These are phyloP conservation scores for Boletus tomentosulus DNA, from an alignment of 768 basidiomycete genomes.

Conservation along the genomic window DNA sequence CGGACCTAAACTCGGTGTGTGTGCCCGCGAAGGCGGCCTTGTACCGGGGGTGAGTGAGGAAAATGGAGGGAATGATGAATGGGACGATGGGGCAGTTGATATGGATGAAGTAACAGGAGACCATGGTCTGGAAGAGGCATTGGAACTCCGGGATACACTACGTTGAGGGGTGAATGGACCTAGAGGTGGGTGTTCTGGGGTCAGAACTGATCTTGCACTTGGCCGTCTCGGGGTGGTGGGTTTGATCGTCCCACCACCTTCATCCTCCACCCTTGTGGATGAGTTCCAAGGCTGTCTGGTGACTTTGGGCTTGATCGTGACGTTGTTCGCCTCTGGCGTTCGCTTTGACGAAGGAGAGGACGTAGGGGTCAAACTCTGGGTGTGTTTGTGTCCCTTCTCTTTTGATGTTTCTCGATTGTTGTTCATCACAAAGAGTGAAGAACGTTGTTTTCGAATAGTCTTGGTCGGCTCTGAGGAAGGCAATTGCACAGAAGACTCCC, in stretches of 20 bases:
- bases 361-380: constrained; percentile 67
- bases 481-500: constrained; percentile 36
- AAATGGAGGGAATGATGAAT: constrained; percentile 35
- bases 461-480: constrained; percentile 53
- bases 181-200: constrained; percentile 41
- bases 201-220: constrained; percentile 43
- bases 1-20: constrained; percentile 44
- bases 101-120: constrained; percentile 69
- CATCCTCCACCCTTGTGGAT: constrained; percentile 68
- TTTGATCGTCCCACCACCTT: constrained; percentile 45
- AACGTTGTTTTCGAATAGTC: constrained; percentile 50
- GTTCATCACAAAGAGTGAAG: constrained; percentile 59
- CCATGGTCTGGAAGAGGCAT: constrained; percentile 78
- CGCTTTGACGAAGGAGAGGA: constrained; percentile 50
- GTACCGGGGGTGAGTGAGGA: constrained; percentile 25
- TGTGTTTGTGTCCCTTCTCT: constrained; percentile 63
- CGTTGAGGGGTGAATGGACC: constrained; percentile 52
- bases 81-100: constrained; percentile 60
- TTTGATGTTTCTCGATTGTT: constrained; percentile 45
- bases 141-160: constrained; percentile 69
- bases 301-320: constrained; percentile 39
- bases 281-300: constrained; percentile 69
- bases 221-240: constrained; percentile 47
- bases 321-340: constrained; percentile 32
- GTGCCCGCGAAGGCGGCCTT: constrained; percentile 52